A percentile compares a stretch with the other conserved stretches of the same genome.
Evolutionary conservation across 441 rosid species (phyloP).

Genomic region (Jatropha podagrica): DNA sequence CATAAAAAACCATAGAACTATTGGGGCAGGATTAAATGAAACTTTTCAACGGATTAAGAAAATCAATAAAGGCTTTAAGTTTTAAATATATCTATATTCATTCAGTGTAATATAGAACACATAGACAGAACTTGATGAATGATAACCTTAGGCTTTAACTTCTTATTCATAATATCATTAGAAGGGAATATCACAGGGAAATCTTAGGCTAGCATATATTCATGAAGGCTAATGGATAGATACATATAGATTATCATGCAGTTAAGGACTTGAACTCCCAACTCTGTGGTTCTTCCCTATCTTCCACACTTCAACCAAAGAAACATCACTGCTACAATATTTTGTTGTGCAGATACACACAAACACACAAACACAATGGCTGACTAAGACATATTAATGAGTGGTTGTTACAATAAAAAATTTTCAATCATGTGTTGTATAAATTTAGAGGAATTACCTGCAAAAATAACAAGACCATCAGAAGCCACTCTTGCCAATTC

Average conservation of each 20-base stretch:
- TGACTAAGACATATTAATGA: neutral
- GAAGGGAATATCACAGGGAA: neutral
- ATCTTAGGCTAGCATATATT: neutral
- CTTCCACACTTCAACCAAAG: neutral
- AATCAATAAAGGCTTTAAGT: neutral
- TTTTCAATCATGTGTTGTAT: neutral
- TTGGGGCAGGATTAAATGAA: neutral
- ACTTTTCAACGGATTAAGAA: neutral
- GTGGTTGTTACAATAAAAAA: neutral
- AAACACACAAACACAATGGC: neutral
- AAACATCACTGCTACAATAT: neutral
- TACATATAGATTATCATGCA: neutral
- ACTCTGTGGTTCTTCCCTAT: neutral
- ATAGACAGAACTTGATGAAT: neutral
- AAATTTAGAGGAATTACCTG: conserved; percentile 37
- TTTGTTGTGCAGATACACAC: neutral
- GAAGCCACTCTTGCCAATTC: conserved; percentile 65
- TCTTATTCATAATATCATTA: neutral
- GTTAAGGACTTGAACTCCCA: neutral
- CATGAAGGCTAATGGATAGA: neutral
- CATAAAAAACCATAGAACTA: neutral
- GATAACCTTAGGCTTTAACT: neutral
- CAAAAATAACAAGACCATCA: conserved; percentile 59
- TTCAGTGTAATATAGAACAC: neutral
- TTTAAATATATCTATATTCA: neutral